phyloP scores from a whole-genome alignment of 306 rosid genomes.

The Ziziphus jujuba region DNA sequence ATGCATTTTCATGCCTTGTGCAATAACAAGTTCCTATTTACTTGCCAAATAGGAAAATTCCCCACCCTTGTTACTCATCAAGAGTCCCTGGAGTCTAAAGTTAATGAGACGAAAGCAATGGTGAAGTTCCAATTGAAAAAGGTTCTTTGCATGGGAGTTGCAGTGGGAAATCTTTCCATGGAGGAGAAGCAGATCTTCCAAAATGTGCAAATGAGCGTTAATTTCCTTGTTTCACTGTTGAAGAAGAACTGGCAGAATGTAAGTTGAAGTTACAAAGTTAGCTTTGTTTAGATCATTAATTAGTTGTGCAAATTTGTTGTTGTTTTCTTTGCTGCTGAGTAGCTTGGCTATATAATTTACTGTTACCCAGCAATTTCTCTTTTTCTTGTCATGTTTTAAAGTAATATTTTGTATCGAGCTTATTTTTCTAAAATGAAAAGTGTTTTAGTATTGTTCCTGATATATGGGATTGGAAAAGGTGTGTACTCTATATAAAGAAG shows the following conservation, averaged over 20 bases:
- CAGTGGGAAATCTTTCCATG: constrained; percentile 80
- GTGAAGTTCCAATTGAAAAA: constrained; percentile 84
- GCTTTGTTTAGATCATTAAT: not conserved
- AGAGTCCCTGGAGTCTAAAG: constrained; percentile 81
- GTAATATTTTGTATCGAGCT: too few relatives aligned
- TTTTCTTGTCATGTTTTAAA: too few relatives aligned
- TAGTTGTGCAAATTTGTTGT: not conserved
- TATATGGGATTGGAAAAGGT: too few relatives aligned
- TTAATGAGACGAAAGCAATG: constrained; percentile 79
- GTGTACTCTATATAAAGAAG: too few relatives aligned
- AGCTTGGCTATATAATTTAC: too few relatives aligned
- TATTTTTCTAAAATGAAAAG: too few relatives aligned
- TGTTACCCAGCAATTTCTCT: too few relatives aligned
- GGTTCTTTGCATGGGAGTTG: constrained; percentile 93
- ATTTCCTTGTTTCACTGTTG: constrained; percentile 78
- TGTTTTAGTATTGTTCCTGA: too few relatives aligned
- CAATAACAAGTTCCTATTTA: not conserved
- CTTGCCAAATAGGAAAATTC: constrained; percentile 57
- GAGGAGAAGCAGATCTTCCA: constrained; percentile 92
- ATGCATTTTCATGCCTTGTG: not conserved
- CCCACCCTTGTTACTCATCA: constrained; percentile 81
- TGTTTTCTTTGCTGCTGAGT: not conserved
- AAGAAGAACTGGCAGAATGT: constrained; percentile 93
- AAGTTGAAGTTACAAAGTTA: constrained; percentile 18
- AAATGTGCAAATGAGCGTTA: constrained; percentile 78